Base-by-base conservation (phyloP, 116 monocot genomes). In the Zostera marina region DNA sequence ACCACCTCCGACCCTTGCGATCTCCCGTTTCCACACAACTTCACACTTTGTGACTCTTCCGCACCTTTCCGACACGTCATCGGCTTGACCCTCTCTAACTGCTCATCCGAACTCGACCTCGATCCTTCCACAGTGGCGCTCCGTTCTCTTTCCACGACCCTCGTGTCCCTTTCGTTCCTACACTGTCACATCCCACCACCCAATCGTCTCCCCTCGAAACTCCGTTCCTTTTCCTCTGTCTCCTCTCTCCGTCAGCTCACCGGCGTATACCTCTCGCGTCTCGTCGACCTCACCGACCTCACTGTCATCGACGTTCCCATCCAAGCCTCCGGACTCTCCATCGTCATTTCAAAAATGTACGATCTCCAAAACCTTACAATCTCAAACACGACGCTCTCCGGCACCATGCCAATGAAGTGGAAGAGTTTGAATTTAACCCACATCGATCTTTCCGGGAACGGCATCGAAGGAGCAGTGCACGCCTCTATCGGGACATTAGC, bases 41-140 rank as follows among this genome's bases (percentile, higher is more conserved):
- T 65, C 67, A 74, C 87, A 53, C 44, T 70, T 52, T 87, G 87
- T 74, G 87, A 92, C 76, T 63, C 64, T 26, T 57, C 75, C 41
- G 7, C 73, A 23, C 83, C 83, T 3, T 87, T 92, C 78, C 82
- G 83, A 55, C 87, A 78, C 74, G 65, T 83, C 41, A n/a, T 64
- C 66, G 65, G 79, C 52, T 84, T 89, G 68, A 54, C 65, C 64
- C 79, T 87, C 52, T 14, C 76, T 68, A 65, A 82, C 79, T 87
- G 87, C 77, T 79, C 82, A 38, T 22, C 72, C 13, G 32, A 32
- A 32, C 32, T 32, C 32, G 76, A 79, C 66, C 66, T 79, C 57
- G 68, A 75, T 42, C 65, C 77, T 58, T 69, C 84, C 38, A 32
- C 74, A 56, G 64, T 79, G 47, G 81, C 79, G 16, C 86, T 86